Percentiles rank a stretch among this genome's conserved stretches.
These are phyloP conservation scores for Candida dendrica DNA, from an alignment of 805 yeast genomes.

Conservation along the genomic window DNA sequence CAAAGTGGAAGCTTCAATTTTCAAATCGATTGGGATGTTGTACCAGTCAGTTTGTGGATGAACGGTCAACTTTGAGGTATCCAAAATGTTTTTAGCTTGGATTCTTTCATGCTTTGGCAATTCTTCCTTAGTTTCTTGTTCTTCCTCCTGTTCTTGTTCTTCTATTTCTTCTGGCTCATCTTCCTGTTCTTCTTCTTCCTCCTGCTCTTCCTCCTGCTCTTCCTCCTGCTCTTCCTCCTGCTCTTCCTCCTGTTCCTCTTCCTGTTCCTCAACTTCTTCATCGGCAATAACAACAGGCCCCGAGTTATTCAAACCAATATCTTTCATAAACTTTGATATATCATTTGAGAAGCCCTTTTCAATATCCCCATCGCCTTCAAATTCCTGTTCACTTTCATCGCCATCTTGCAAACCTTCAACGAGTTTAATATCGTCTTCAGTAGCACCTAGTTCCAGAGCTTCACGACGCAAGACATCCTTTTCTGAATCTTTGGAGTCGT, in stretches of 20 bases:
- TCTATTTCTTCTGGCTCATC: conserved; percentile 24
- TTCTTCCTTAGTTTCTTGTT: conserved; percentile 15
- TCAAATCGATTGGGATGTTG: conserved; percentile 39
- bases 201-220: conserved; percentile 26
- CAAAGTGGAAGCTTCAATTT: conserved; percentile 17
- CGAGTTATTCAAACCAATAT: conserved; percentile 51
- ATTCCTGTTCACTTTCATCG: conserved; percentile 32
- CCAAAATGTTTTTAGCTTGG: conserved; percentile 35
- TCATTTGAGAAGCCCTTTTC: conserved; percentile 44
- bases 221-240: conserved; percentile 30
- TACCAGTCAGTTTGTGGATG: conserved; percentile 75
- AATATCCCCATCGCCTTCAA: conserved; percentile 19
- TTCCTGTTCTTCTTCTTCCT: conserved; percentile 21
- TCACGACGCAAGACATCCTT: conserved; percentile 48
- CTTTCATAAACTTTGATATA: conserved; percentile 53
- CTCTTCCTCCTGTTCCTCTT: conserved; percentile 28
- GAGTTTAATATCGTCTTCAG: conserved; percentile 70
- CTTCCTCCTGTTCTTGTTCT: conserved; percentile 20
- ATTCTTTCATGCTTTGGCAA: conserved; percentile 21
- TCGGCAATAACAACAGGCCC: conserved; percentile 28
- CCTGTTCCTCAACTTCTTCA: conserved; percentile 33
- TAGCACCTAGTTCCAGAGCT: conserved; percentile 78
- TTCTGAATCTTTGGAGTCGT: not conserved
- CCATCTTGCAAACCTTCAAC: conserved; percentile 47
- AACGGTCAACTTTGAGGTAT: conserved; percentile 47